phyloP scores from a whole-genome alignment of 164 flowering plant species.

The Platanus orientalis region DNA sequence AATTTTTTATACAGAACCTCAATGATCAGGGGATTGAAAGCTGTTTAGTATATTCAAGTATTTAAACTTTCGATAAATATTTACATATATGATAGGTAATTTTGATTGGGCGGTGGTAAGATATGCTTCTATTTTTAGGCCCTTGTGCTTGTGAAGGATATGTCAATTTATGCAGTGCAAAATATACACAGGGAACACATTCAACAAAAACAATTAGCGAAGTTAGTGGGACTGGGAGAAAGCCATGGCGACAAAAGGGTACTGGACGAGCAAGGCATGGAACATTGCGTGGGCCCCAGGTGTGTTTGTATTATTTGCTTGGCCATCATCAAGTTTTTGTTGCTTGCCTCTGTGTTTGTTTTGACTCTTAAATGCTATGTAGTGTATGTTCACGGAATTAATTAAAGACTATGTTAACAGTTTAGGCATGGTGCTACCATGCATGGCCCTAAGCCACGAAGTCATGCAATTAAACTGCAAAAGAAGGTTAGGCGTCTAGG shows the following conservation, averaged over 20 bases:
- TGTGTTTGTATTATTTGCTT: constrained; percentile 16
- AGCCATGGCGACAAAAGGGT: constrained; percentile 86
- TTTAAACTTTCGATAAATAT: too few relatives aligned
- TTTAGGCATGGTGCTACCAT: constrained; percentile 76
- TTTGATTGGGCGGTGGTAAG: neutral
- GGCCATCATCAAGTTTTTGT: neutral
- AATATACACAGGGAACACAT: constrained; percentile 69
- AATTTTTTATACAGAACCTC: neutral
- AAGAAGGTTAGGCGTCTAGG: constrained; percentile 96
- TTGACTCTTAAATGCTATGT: neutral
- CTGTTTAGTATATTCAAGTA: too few relatives aligned
- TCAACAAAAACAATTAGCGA: constrained; percentile 96
- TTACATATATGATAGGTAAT: neutral
- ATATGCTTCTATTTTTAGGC: neutral
- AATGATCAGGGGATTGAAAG: too few relatives aligned
- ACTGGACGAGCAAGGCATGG: constrained; percentile 94
- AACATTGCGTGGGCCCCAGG: constrained; percentile 92
- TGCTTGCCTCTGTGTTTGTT: constrained; percentile 4
- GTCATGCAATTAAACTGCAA: constrained; percentile 89
- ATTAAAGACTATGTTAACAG: constrained; percentile 38
- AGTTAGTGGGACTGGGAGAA: constrained; percentile 92
- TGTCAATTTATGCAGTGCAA: neutral
- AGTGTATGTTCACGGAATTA: neutral
- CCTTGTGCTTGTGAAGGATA: neutral
- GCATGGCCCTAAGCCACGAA: constrained; percentile 98